These are phyloP conservation scores for Incumbomyces lentus DNA, from an alignment of 2,329 filamentous ascomycete species.

Conservation along the genomic window DNA sequence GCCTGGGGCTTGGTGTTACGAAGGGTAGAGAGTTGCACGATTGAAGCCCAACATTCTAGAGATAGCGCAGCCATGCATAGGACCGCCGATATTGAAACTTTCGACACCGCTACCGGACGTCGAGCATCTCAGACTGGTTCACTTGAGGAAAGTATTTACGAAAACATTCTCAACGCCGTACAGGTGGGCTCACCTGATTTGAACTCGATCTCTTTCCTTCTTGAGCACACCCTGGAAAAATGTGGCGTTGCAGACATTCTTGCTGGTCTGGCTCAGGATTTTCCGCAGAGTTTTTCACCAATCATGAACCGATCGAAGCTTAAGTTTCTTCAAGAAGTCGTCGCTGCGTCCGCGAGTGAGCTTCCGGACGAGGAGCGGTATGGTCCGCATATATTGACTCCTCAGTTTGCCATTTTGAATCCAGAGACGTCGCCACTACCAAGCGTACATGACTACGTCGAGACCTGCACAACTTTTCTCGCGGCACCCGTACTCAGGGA, in stretches of 20 bases:
- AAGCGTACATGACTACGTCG: constrained; percentile 9
- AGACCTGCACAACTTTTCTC: constrained; percentile 40
- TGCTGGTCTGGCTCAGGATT: background rate
- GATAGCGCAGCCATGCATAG: constrained; percentile 33
- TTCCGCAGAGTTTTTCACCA: background rate
- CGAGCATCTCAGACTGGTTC: constrained; percentile 21
- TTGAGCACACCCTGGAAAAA: constrained; percentile 17
- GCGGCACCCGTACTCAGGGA: constrained; percentile 48
- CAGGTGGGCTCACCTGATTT: background rate
- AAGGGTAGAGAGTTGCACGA: constrained; percentile 55
- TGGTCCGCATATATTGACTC: constrained; percentile 57
- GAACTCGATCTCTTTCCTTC: constrained; percentile 40
- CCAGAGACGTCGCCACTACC: constrained; percentile 22
- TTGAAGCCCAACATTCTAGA: constrained; percentile 48
- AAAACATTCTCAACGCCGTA: constrained; percentile 38
- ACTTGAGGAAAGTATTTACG: constrained; percentile 34
- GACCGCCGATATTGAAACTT: constrained; percentile 31
- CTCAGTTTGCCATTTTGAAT: constrained; percentile 55
- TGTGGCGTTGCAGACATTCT: constrained; percentile 4
- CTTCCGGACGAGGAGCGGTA: constrained; percentile 39
- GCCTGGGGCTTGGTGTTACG: constrained; percentile 72
- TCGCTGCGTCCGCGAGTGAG: constrained; percentile 35
- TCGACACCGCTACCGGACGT: constrained; percentile 16
- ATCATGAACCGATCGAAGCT: background rate
- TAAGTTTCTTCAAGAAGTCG: constrained; percentile 52